Conservation (phyloP, 2,329 filamentous ascomycete genomes). For the Pseudocercospora crystallina region DNA sequence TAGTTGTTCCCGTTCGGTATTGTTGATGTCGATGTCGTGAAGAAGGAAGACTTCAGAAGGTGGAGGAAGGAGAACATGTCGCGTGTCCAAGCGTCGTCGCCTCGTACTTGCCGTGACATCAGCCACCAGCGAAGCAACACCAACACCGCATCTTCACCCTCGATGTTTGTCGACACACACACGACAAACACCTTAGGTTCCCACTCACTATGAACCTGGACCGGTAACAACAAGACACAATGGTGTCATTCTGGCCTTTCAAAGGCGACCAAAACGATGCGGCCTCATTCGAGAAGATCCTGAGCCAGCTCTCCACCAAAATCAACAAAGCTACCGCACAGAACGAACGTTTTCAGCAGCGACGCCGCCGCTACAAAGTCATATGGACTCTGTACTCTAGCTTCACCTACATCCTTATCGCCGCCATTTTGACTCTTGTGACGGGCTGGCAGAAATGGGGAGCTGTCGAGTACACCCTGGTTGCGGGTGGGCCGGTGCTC, state of each 20-base stretch:
- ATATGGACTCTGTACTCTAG: slow-evolving; percentile 87
- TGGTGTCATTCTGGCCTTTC: slow-evolving; percentile 88
- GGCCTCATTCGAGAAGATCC: slow-evolving; percentile 87
- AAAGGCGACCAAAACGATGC: slow-evolving; percentile 80
- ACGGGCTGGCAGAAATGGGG: slow-evolving; percentile 81
- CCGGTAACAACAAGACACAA: slow-evolving; percentile 38
- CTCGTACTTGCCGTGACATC: too few relatives aligned
- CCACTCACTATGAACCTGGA: neutral
- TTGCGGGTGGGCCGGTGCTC: slow-evolving; percentile 69
- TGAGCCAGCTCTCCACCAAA: slow-evolving; percentile 77
- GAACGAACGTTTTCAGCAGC: slow-evolving; percentile 71
- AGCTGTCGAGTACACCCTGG: slow-evolving; percentile 71
- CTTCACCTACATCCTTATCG: slow-evolving; percentile 86
- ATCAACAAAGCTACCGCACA: slow-evolving; percentile 72
- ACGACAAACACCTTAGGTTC: neutral
- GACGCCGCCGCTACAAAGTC: slow-evolving; percentile 74
- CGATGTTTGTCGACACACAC: too few relatives aligned
- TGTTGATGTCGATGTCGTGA: too few relatives aligned
- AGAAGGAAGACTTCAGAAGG: too few relatives aligned
- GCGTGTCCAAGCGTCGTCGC: too few relatives aligned
- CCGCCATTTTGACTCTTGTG: slow-evolving; percentile 77
- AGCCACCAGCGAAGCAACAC: too few relatives aligned
- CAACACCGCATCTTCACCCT: too few relatives aligned
- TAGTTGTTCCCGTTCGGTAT: too few relatives aligned
- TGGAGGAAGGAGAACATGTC: too few relatives aligned